Evolutionary conservation across 805 yeast genomes (phyloP).

Genomic region (Sungouiella thailandica): DNA sequence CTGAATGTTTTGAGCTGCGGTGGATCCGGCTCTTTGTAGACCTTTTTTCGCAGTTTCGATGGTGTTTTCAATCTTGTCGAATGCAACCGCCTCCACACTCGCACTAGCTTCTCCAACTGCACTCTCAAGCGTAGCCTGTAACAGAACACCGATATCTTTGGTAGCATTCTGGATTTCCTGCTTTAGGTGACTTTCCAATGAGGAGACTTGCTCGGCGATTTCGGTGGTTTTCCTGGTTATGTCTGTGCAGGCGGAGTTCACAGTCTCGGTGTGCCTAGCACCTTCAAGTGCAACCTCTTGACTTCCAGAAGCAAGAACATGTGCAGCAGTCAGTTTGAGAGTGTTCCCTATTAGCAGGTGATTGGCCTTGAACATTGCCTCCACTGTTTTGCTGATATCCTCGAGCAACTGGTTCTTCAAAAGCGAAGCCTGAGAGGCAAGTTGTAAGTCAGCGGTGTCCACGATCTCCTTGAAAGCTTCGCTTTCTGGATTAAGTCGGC

Average conservation of each 20-base stretch:
- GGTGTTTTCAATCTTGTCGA: background rate
- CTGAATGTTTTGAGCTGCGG: background rate
- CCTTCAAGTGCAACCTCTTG: background rate
- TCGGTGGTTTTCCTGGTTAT: background rate
- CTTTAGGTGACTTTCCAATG: background rate
- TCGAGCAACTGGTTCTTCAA: constrained; percentile 2
- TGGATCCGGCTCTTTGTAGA: background rate
- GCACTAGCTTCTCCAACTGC: background rate
- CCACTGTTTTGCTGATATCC: constrained; percentile 1
- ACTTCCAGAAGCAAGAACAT: background rate
- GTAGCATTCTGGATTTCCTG: background rate
- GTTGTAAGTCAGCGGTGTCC: background rate
- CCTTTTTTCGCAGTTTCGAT: background rate
- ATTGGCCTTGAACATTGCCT: constrained; percentile 1
- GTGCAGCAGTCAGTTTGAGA: background rate
- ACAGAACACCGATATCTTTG: background rate
- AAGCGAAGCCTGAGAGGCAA: background rate
- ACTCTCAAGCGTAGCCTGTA: background rate
- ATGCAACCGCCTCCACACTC: background rate
- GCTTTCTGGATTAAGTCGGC: background rate
- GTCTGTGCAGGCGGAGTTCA: background rate
- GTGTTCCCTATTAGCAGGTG: background rate
- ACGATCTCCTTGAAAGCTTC: background rate
- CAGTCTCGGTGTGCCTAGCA: background rate
- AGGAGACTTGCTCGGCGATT: background rate